Percentiles rank a stretch among this genome's conserved stretches.
Conservation (phyloP, 345 rosid genomes). For the Erysimum cheiranthoides region DNA sequence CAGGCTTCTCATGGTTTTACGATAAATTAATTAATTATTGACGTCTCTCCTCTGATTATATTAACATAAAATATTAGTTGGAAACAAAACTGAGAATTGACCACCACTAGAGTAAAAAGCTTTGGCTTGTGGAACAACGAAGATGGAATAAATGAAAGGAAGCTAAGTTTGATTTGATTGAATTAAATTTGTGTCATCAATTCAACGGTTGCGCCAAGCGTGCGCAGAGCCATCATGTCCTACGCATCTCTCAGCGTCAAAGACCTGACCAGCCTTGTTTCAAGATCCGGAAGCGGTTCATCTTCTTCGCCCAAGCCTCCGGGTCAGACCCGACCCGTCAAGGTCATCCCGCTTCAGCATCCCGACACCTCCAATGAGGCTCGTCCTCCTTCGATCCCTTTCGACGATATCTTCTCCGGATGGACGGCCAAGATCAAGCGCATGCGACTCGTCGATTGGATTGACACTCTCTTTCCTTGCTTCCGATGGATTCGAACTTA, state of each 20-base stretch:
- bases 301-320: conserved; percentile 33
- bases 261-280: conserved; percentile 44
- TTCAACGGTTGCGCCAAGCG: conserved; percentile 29
- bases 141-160: conserved; percentile 12
- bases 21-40: background rate
- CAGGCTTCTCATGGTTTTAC: conserved; percentile 5
- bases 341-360: conserved; percentile 77
- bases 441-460: conserved; percentile 65
- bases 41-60: background rate
- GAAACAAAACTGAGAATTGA: conserved; percentile 14
- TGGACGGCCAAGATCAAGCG: conserved; percentile 57
- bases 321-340: conserved; percentile 65
- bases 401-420: conserved; percentile 49
- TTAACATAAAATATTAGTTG: background rate
- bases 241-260: conserved; percentile 50
- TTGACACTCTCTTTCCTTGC: conserved; percentile 73
- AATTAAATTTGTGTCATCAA: conserved; percentile 1
- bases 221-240: conserved; percentile 39
- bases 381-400: conserved; percentile 43
- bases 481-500: conserved; percentile 87
- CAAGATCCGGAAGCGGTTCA: conserved; percentile 46
- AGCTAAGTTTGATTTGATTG: background rate
- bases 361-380: conserved; percentile 53
- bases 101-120: background rate
- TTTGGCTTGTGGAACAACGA: background rate